Evolutionary conservation across 768 basidiomycete species (phyloP).

Genomic region (Suillus spraguei): DNA sequence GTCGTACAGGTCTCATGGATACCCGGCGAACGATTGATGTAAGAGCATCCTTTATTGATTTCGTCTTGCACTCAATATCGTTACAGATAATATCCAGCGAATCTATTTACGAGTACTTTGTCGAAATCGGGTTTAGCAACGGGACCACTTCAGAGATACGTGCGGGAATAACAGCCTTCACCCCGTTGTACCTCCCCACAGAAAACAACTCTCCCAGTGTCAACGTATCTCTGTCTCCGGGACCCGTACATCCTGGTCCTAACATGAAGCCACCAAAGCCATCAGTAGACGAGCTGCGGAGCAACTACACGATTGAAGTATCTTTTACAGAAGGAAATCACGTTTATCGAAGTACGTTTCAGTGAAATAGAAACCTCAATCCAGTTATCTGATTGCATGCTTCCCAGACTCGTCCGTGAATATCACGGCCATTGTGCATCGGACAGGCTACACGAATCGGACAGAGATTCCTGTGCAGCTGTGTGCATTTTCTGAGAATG

Average conservation of each 20-base stretch:
- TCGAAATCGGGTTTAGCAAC: slow-evolving; percentile 17
- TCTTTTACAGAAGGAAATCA: background rate
- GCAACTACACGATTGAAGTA: slow-evolving; percentile 14
- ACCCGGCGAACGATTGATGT: background rate
- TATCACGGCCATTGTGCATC: slow-evolving; percentile 4
- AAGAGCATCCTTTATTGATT: background rate
- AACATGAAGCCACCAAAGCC: background rate
- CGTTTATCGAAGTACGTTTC: slow-evolving; percentile 6
- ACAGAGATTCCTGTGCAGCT: slow-evolving; percentile 7
- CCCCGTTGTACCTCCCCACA: background rate
- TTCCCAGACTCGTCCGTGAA: slow-evolving; percentile 6
- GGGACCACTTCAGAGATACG: slow-evolving; percentile 19
- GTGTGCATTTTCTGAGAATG: background rate
- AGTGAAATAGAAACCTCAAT: background rate
- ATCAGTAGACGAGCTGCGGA: background rate
- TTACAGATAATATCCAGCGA: slow-evolving; percentile 1
- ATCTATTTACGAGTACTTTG: slow-evolving; percentile 24
- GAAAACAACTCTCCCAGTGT: background rate
- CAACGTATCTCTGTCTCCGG: background rate
- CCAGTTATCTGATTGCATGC: background rate
- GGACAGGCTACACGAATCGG: slow-evolving; percentile 11
- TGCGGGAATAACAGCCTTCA: slow-evolving; percentile 9
- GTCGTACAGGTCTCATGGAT: background rate
- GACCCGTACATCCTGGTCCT: too few relatives aligned
- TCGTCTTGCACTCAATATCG: background rate